A percentile compares a stretch with the other conserved stretches of the same genome.
Evolutionary conservation across 495 filamentous ascomycete species (phyloP).

Genomic region (Jackrogersella multiformis): DNA sequence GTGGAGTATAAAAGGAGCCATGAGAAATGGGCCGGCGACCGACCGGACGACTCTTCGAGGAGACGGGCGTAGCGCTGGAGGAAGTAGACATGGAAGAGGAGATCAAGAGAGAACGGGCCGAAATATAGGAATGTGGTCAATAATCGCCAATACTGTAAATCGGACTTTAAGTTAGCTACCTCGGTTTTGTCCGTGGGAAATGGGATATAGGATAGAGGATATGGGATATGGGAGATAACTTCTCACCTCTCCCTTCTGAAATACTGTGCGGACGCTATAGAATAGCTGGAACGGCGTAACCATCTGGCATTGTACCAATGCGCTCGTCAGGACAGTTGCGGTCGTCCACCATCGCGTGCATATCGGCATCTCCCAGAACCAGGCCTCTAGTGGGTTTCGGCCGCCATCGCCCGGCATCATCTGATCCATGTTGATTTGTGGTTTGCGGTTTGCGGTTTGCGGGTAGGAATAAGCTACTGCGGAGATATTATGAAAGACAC

Average conservation of each 20-base stretch:
- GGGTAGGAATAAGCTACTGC: not conserved
- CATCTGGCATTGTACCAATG: constrained; percentile 91
- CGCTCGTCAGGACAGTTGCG: constrained; percentile 86
- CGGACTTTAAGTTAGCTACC: constrained; percentile 19
- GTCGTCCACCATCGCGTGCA: constrained; percentile 97
- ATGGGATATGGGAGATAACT: not conserved
- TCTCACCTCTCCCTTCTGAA: constrained; percentile 83
- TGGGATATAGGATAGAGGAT: too few species aligned
- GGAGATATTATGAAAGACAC: not conserved
- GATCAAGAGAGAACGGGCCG: constrained; percentile 90
- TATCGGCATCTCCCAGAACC: constrained; percentile 98
- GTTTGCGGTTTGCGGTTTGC: too few species aligned
- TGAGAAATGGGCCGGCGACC: constrained; percentile 89
- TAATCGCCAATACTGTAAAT: constrained; percentile 87
- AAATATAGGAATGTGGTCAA: constrained; percentile 97
- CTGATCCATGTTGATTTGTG: constrained; percentile 71
- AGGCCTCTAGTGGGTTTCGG: constrained; percentile 89
- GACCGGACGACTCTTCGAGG: constrained; percentile 90
- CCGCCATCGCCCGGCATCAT: constrained; percentile 69
- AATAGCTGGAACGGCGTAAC: constrained; percentile 93
- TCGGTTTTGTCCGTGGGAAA: too few species aligned
- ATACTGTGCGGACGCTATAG: constrained; percentile 94
- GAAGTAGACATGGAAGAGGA: constrained; percentile 99
- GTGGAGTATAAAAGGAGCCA: constrained; percentile 92
- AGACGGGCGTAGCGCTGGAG: constrained; percentile 95